These are phyloP conservation scores for Trypanosoma melophagium DNA, from an alignment of 208 protist genomes.

Conservation along the genomic window DNA sequence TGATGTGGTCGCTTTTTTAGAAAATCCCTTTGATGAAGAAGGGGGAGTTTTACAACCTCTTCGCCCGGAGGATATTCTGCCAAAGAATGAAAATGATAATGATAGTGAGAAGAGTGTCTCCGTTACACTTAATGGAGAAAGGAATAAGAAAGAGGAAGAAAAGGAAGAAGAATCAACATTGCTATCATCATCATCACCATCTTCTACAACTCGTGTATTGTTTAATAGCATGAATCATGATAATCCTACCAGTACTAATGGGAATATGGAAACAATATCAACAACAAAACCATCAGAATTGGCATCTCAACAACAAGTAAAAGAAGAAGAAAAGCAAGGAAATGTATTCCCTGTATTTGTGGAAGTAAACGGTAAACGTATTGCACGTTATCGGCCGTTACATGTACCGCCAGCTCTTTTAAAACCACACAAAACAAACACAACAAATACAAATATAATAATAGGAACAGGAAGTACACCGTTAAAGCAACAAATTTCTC, in stretches of 20 bases:
- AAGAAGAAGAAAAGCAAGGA: background rate
- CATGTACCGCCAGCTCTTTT: background rate
- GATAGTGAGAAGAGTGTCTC: background rate
- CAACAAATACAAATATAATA: background rate
- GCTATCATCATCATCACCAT: background rate
- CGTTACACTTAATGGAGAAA: background rate
- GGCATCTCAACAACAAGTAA: background rate
- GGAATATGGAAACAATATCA: background rate
- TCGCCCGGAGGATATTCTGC: conserved; percentile 5
- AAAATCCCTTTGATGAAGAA: conserved; percentile 67
- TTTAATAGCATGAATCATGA: conserved; percentile 5
- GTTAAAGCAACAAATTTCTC: background rate
- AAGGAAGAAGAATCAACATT: background rate
- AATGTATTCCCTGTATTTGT: conserved; percentile 17
- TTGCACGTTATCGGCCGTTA: conserved; percentile 18
- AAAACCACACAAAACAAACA: background rate
- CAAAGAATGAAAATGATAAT: background rate
- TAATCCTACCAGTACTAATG: background rate
- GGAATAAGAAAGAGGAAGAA: background rate
- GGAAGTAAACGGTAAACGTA: conserved; percentile 25
- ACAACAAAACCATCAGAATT: background rate
- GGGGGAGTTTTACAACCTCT: conserved; percentile 49
- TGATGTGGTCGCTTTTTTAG: conserved; percentile 80
- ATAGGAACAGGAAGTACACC: background rate
- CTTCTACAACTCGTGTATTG: conserved; percentile 9